Conservation (phyloP, 208 protist species). For the Trypanosoma brucei region DNA sequence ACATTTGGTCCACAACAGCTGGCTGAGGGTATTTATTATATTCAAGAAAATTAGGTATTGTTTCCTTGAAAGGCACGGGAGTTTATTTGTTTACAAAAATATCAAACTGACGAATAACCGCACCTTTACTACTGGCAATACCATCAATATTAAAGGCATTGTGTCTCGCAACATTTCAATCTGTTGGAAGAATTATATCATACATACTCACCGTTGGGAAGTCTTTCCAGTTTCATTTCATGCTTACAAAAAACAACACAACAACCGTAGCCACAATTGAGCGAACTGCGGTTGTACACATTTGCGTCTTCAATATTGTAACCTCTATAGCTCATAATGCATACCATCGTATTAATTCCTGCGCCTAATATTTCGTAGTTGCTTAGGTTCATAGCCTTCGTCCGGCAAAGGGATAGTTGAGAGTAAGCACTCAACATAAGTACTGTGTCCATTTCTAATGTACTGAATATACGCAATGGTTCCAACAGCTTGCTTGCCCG, state of each 20-base stretch:
- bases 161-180: conserved; percentile 49
- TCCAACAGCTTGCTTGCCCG: conserved; percentile 99
- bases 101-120: conserved; percentile 82
- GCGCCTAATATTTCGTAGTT: conserved; percentile 96
- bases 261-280: conserved; percentile 97
- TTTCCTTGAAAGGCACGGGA: conserved; percentile 36
- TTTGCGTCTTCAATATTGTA: conserved; percentile 99
- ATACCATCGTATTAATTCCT: conserved; percentile 99
- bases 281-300: conserved; percentile 95
- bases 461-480: conserved; percentile 94
- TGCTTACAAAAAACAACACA: conserved; percentile 93
- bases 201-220: conserved; percentile 51
- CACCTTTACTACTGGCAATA: conserved; percentile 82
- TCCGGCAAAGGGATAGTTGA: conserved; percentile 96
- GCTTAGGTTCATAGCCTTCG: conserved; percentile 95
- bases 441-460: conserved; percentile 97
- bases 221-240: conserved; percentile 64
- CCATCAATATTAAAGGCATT: conserved; percentile 94
- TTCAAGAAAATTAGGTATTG: conserved; percentile 55
- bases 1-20: conserved; percentile 93
- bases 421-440: conserved; percentile 98
- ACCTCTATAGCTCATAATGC: conserved; percentile 99
- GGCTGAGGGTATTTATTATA: conserved; percentile 90
- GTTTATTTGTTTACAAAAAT: conserved; percentile 95
- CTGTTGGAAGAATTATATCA: conserved; percentile 67